Evolutionary conservation across 2,329 filamentous ascomycete genomes (phyloP).

Genomic region (Scorias spongiosa): DNA sequence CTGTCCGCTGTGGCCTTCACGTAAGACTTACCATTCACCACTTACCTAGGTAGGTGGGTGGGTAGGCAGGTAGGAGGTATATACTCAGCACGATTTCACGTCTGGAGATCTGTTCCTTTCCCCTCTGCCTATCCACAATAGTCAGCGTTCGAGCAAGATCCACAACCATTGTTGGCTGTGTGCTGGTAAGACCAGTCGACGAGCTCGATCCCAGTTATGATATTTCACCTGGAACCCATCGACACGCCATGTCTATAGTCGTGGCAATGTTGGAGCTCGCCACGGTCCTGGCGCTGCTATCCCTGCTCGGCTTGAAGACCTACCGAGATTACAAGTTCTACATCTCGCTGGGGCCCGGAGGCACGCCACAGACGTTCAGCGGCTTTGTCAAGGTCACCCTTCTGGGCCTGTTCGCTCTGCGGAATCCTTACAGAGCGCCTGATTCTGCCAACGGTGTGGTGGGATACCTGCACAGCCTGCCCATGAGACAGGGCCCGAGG

Average conservation of each 20-base stretch:
- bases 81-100: too few species aligned
- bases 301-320: conserved; percentile 20
- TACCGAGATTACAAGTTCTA: conserved; percentile 63
- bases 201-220: too few species aligned
- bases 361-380: conserved; percentile 56
- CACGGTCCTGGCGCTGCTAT: conserved; percentile 2
- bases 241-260: not conserved
- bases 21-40: too few species aligned
- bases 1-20: too few species aligned
- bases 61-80: too few species aligned
- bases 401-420: conserved; percentile 55
- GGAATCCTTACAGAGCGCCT: conserved; percentile 48
- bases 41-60: too few species aligned
- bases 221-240: not conserved
- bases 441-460: not conserved
- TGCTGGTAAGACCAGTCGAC: too few species aligned
- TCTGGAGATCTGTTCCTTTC: too few species aligned
- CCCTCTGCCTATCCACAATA: too few species aligned
- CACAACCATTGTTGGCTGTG: too few species aligned
- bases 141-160: too few species aligned
- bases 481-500: conserved; percentile 46
- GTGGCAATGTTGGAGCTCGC: not conserved
- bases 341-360: conserved; percentile 62
- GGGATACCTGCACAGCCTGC: conserved; percentile 48
- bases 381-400: conserved; percentile 63